Evolutionary conservation across 345 rosid genomes (phyloP), one percentile per base, ranked within the genome.

Genomic region (Arabidopsis suecica): DNA sequence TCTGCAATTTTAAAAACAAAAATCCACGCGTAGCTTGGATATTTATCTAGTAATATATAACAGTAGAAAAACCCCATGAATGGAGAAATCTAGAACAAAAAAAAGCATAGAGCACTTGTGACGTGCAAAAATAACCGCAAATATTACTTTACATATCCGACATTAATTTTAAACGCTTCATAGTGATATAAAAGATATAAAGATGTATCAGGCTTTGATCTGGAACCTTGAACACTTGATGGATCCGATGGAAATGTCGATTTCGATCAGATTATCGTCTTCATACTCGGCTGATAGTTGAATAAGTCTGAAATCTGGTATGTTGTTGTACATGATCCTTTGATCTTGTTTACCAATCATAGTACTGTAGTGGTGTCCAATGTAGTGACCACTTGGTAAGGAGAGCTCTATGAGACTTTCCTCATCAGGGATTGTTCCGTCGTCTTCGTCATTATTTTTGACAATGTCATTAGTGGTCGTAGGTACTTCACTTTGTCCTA

Each of bases 211-310:
- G 18, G 87, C 87, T 84, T 87, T 82, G 85, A 87, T 85, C 79
- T 85, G 87, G 73, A 85, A 87, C 82, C 92, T 83, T 44, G 93
- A 77, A 81, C 84, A 88, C 78, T 88, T 90, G 82, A 88, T 88
- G 61, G 91, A 92, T 37, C 97, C 96, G 57, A 88, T 72, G 22
- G 88, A 92, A 50, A 92, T 84, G 73, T 90, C 97, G 69, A 92
- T 92, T 84, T 92, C 97, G 45, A 90, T 87, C 78, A 90, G 69
- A 72, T 89, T 92, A n/a, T 92, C 97, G 28, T 92, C 97, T 68
- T 92, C 93, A 76, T 79, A 80, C 83, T 88, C 76, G 20, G 83
- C 82, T 60, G 76, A 85, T 20, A 86, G 49, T 71, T 89, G 93
- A 9, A 88, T 86, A 57, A 85, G 60, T 18, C 41, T 57, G 25